phyloP scores from a whole-genome alignment of 2,329 filamentous ascomycete genomes.

The Aspergillus pseudotamarii region DNA sequence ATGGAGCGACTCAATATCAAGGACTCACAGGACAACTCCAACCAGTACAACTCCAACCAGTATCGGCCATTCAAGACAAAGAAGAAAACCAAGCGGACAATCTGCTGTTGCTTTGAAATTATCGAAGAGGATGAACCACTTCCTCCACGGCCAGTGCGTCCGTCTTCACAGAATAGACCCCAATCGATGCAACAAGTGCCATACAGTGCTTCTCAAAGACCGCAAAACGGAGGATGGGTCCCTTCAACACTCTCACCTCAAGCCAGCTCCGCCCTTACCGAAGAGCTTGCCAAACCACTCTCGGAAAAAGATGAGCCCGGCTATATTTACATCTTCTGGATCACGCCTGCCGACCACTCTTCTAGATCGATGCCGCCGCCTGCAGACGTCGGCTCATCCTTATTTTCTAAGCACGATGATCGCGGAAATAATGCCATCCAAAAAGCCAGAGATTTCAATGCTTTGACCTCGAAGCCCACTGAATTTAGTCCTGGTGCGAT shows the following conservation, averaged over 20 bases:
- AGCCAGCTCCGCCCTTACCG: slow-evolving; percentile 69
- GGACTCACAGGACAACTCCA: slow-evolving; percentile 19
- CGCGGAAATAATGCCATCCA: slow-evolving; percentile 41
- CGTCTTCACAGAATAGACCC: background rate
- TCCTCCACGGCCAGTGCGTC: slow-evolving; percentile 24
- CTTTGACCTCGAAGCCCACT: slow-evolving; percentile 32
- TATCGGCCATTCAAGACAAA: slow-evolving; percentile 19
- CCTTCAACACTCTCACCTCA: slow-evolving; percentile 67
- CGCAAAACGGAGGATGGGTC: slow-evolving; percentile 61
- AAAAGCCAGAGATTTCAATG: slow-evolving; percentile 39
- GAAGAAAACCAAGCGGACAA: slow-evolving; percentile 27
- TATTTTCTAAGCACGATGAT: slow-evolving; percentile 53
- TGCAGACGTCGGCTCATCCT: slow-evolving; percentile 60
- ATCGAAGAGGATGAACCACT: slow-evolving; percentile 32
- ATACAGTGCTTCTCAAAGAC: background rate
- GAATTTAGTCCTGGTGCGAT: slow-evolving; percentile 59
- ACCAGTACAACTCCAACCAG: slow-evolving; percentile 14
- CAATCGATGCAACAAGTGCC: slow-evolving; percentile 17
- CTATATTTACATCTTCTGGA: slow-evolving; percentile 99
- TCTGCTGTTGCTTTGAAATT: slow-evolving; percentile 40
- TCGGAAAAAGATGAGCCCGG: slow-evolving; percentile 77
- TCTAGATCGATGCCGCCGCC: slow-evolving; percentile 52
- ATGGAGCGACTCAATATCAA: slow-evolving; percentile 74
- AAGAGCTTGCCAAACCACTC: slow-evolving; percentile 75
- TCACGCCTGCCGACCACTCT: slow-evolving; percentile 67